Evolutionary conservation across 2,329 filamentous ascomycete species (phyloP), one percentile per base, ranked within the genome.

Genomic region (Neocatenulostroma microsporum): DNA sequence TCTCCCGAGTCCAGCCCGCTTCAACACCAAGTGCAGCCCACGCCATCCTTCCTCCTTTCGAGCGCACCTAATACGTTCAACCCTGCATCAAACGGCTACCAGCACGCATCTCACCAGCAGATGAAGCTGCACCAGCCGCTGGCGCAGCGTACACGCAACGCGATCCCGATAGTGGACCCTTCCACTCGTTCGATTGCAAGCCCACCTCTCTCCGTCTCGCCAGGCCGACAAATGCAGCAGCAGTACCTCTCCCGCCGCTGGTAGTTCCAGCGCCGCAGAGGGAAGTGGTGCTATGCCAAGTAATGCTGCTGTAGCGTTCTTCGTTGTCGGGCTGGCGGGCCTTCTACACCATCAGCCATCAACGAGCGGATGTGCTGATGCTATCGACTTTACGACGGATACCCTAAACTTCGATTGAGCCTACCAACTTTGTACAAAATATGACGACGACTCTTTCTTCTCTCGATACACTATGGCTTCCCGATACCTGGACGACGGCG

Each of bases 81-180:
- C 39, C 62, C 66, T 7, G 76, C 80, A 36, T 73, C 79, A 21
- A 28, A 44, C 17, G 64, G 71, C 52, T 83, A 76, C 63, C 79
- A 62, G 46, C 36, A 39, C 19, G 8, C 36, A 15, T 54, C 61
- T 27, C 59, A 77, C 72, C 42, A 64, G 67, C 45, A 78, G 64
- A 71, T 89, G 53, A 95, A 94, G 69, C 72, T 93, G 45, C 86
- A 94, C 66, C 89, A 95, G 70, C 86, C 88, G 43, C 74, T 88
- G 44, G 85, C 88, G 44, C 85, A 88, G 47, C 84, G 91, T 51
- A 78, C 82, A 40, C 85, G 87, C 64, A 96, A 95, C 63, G 86
- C 91, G 56, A 96, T 96, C 50, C 89, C 89, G 41, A 98, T 98
- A 61, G 85, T 96, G 65, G 94, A 98, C 72, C 91, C 91, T 37